phyloP scores from a whole-genome alignment of 129 eudicot species.

The Calendula officinalis region DNA sequence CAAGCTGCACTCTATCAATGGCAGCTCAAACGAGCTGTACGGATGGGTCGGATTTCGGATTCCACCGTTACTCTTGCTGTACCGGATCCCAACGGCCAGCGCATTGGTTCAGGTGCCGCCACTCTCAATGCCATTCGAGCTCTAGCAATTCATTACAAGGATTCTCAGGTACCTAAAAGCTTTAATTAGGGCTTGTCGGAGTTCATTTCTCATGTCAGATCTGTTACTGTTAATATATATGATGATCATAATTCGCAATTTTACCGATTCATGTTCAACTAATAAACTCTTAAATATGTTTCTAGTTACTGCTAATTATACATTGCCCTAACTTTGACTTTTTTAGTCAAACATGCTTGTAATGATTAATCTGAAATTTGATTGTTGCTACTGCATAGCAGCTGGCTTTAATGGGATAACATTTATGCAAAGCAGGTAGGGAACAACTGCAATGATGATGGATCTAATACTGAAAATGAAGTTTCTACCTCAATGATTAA shows the following conservation, averaged over 20 bases:
- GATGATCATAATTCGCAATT: neutral
- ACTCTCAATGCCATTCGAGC: conserved; percentile 72
- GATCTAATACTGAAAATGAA: conserved; percentile 38
- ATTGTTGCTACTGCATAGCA: conserved; percentile 29
- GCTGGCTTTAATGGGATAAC: conserved; percentile 27
- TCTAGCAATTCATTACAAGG: conserved; percentile 47
- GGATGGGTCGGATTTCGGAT: conserved; percentile 70
- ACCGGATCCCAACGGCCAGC: conserved; percentile 78
- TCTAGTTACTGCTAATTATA: neutral
- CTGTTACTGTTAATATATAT: neutral
- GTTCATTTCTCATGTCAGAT: neutral
- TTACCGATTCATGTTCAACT: conserved; percentile 8
- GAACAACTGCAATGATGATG: conserved; percentile 22
- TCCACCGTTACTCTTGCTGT: conserved; percentile 85
- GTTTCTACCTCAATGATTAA: conserved; percentile 36
- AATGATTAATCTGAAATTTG: conserved; percentile 14
- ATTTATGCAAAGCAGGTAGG: conserved; percentile 48
- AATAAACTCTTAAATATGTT: neutral
- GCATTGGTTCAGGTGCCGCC: conserved; percentile 98
- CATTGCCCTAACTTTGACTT: neutral
- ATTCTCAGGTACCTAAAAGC: conserved; percentile 25
- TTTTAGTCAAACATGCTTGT: conserved; percentile 11
- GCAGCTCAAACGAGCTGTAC: conserved; percentile 66
- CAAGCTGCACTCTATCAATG: conserved; percentile 82
- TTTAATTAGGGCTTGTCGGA: neutral